phyloP scores from a whole-genome alignment of 2,329 filamentous ascomycete species.

The Diaporthe sp. region DNA sequence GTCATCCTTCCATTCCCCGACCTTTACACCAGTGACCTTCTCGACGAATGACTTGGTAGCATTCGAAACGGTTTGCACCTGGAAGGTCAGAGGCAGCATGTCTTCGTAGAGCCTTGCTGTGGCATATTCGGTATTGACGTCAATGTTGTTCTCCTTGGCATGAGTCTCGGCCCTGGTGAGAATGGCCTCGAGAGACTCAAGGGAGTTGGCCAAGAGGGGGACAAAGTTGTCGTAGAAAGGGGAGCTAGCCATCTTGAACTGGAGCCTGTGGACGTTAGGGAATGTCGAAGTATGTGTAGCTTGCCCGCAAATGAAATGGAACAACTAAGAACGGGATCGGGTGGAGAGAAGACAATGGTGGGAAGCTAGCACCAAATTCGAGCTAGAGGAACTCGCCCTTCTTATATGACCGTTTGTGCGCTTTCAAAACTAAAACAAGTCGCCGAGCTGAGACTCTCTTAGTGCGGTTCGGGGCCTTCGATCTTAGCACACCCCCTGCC shows the following conservation, averaged over 20 bases:
- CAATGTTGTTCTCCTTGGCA: conserved; percentile 47
- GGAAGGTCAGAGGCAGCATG: conserved; percentile 54
- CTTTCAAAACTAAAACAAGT: background rate
- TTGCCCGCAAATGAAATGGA: background rate
- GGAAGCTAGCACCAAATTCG: background rate
- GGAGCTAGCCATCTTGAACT: conserved; percentile 47
- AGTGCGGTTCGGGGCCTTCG: background rate
- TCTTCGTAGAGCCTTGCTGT: conserved; percentile 49
- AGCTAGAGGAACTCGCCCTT: background rate
- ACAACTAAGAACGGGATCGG: background rate
- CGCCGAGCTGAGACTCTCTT: background rate
- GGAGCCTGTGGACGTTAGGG: background rate
- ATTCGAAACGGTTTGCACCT: conserved; percentile 51
- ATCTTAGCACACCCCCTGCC: background rate
- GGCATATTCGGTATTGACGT: conserved; percentile 45
- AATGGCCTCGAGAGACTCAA: conserved; percentile 48
- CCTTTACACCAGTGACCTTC: conserved; percentile 46
- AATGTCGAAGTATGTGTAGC: background rate
- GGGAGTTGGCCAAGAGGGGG: conserved; percentile 45
- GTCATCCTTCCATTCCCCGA: conserved; percentile 47
- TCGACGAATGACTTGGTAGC: conserved; percentile 48
- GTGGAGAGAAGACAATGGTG: background rate
- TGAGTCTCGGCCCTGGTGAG: conserved; percentile 50
- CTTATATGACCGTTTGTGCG: background rate
- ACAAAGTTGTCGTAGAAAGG: conserved; percentile 50